These are phyloP conservation scores for Exutisphaerella laricina DNA, from an alignment of 2,329 filamentous ascomycete genomes.

Conservation along the genomic window DNA sequence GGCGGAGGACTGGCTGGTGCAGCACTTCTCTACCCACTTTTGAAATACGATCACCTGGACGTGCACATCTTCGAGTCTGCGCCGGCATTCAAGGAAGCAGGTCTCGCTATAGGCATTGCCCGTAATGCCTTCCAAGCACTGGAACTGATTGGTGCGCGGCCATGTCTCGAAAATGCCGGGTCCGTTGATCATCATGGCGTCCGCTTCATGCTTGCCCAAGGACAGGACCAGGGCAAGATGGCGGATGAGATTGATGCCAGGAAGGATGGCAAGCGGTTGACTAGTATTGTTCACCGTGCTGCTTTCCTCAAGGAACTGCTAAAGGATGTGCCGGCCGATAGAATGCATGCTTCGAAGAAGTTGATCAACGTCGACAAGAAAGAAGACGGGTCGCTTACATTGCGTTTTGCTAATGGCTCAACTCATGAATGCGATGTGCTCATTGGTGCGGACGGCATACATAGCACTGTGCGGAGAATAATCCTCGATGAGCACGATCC, in stretches of 20 bases:
- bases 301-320: conserved; percentile 13
- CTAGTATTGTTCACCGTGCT: conserved; percentile 15
- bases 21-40: conserved; percentile 11
- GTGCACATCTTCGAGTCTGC: conserved; percentile 17
- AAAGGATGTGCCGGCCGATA: conserved; percentile 5
- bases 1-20: conserved; percentile 16
- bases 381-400: conserved; percentile 3
- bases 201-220: conserved; percentile 9
- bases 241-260: conserved; percentile 11
- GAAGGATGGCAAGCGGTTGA: conserved; percentile 13
- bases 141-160: conserved; percentile 10
- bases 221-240: conserved; percentile 7
- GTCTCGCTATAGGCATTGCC: conserved; percentile 15
- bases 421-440: conserved; percentile 5
- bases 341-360: conserved; percentile 17
- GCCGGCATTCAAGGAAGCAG: conserved; percentile 12
- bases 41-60: conserved; percentile 11
- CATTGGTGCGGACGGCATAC: conserved; percentile 6
- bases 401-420: conserved; percentile 6
- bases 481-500: conserved; percentile 7
- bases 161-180: conserved; percentile 11
- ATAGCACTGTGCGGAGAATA: conserved; percentile 1
- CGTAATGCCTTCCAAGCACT: conserved; percentile 13
- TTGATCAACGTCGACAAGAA: conserved; percentile 4
- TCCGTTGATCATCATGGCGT: conserved; percentile 7